phyloP scores from a whole-genome alignment of 2,329 filamentous ascomycete species.

The Cadophora luteo-olivacea region DNA sequence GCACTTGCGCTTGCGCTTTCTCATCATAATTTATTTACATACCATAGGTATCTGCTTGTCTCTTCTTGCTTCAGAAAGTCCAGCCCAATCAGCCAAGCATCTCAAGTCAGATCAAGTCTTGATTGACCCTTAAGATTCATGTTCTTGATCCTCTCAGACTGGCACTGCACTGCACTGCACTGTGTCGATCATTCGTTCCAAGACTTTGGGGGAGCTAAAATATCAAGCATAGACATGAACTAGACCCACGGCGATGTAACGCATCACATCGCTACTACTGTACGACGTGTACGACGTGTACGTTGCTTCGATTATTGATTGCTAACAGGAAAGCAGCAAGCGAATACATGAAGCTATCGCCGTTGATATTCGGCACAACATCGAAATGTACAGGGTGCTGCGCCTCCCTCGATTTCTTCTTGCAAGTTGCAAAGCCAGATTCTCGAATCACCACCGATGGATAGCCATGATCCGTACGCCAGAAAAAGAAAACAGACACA shows the following conservation, averaged over 20 bases:
- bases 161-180: not conserved
- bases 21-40: not conserved
- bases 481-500: not conserved
- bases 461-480: not conserved
- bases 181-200: constrained; percentile 1
- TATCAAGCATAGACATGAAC: not conserved
- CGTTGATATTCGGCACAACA: not conserved
- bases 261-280: not conserved
- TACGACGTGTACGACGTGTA: no score
- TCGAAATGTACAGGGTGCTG: constrained; percentile 22
- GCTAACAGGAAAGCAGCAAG: not conserved
- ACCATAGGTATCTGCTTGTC: not conserved
- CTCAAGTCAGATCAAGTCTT: not conserved
- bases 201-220: not conserved
- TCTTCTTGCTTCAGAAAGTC: not conserved
- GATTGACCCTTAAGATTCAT: not conserved
- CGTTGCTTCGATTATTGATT: not conserved
- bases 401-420: constrained; percentile 11
- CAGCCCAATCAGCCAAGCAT: not conserved
- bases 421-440: not conserved
- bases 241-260: not conserved
- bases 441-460: not conserved
- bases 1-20: constrained; percentile 2
- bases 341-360: not conserved
- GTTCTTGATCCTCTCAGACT: not conserved